phyloP scores from a whole-genome alignment of 2,329 filamentous ascomycete species.

The Geosmithia putterillii region DNA sequence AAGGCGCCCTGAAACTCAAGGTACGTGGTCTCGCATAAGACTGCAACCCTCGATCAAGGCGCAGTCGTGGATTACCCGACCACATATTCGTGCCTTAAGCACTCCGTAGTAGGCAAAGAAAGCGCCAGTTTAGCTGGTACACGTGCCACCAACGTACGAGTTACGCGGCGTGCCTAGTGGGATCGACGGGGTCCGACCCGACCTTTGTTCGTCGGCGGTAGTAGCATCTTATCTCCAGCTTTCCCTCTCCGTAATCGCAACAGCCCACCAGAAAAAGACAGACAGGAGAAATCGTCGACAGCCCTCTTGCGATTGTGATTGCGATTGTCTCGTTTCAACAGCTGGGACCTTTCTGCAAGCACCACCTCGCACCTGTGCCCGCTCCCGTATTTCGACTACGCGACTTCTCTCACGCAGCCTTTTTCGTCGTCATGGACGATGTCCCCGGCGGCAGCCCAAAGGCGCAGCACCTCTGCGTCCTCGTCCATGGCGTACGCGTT shows the following conservation, averaged over 20 bases:
- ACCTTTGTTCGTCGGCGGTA: not conserved
- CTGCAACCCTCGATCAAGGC: too few relatives aligned
- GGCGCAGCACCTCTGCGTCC: conserved; percentile 62
- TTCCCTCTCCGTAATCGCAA: not conserved
- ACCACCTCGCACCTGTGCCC: too few relatives aligned
- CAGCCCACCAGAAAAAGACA: not conserved
- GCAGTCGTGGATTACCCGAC: too few relatives aligned
- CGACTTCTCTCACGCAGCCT: too few relatives aligned
- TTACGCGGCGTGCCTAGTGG: not conserved
- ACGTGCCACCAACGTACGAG: too few relatives aligned
- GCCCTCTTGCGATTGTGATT: not conserved
- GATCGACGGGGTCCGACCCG: not conserved
- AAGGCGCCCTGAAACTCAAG: too few relatives aligned
- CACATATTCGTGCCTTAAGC: too few relatives aligned
- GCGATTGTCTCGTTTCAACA: too few relatives aligned
- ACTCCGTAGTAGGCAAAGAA: too few relatives aligned
- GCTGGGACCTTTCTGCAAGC: too few relatives aligned
- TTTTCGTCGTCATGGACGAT: conserved; percentile 12
- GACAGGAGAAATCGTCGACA: not conserved
- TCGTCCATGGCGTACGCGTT: conserved; percentile 59
- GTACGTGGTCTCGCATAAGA: too few relatives aligned
- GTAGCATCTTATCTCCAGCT: not conserved
- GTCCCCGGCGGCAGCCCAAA: conserved; percentile 37
- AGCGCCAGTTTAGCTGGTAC: not conserved
- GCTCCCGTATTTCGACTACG: too few relatives aligned